Conservation (phyloP, 148 eudicot genomes). For the Camellia japonica region DNA sequence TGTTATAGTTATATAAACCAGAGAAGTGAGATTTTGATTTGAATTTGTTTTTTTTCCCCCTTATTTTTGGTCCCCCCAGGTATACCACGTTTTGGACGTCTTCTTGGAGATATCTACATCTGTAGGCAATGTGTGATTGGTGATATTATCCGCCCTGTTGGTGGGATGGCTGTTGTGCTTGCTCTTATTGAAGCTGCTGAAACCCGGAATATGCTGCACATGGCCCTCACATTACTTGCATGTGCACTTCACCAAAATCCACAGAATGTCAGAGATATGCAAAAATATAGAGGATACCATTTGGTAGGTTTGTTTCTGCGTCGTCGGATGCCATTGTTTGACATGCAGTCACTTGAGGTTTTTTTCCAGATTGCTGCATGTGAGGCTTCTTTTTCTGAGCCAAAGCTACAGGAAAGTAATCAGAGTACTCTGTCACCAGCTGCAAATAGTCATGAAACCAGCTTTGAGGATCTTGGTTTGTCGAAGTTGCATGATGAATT, state of each 20-base stretch:
- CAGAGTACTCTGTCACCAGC: slow-evolving; percentile 48
- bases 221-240: slow-evolving; percentile 88
- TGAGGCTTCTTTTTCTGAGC: slow-evolving; percentile 93
- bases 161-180: slow-evolving; percentile 92
- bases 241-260: slow-evolving; percentile 98
- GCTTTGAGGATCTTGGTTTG: slow-evolving; percentile 70
- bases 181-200: slow-evolving; percentile 99
- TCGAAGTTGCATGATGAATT: slow-evolving; percentile 85
- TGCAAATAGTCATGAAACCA: slow-evolving; percentile 45
- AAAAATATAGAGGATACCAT: slow-evolving; percentile 88
- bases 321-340: slow-evolving; percentile 88
- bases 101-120: slow-evolving; percentile 79
- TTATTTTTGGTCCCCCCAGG: slow-evolving; percentile 38
- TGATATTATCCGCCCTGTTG: slow-evolving; percentile 84
- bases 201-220: slow-evolving; percentile 93
- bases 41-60: background rate
- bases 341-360: slow-evolving; percentile 93
- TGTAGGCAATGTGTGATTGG: slow-evolving; percentile 92
- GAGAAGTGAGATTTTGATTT: slow-evolving; percentile 2
- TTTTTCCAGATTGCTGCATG: slow-evolving; percentile 99
- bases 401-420: slow-evolving; percentile 51
- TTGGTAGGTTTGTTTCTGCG: slow-evolving; percentile 81
- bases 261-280: slow-evolving; percentile 89
- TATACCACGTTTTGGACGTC: slow-evolving; percentile 98
- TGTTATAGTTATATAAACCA: background rate